These are phyloP conservation scores for Trichoderma gracile DNA, from an alignment of 2,329 filamentous ascomycete species.

Conservation along the genomic window DNA sequence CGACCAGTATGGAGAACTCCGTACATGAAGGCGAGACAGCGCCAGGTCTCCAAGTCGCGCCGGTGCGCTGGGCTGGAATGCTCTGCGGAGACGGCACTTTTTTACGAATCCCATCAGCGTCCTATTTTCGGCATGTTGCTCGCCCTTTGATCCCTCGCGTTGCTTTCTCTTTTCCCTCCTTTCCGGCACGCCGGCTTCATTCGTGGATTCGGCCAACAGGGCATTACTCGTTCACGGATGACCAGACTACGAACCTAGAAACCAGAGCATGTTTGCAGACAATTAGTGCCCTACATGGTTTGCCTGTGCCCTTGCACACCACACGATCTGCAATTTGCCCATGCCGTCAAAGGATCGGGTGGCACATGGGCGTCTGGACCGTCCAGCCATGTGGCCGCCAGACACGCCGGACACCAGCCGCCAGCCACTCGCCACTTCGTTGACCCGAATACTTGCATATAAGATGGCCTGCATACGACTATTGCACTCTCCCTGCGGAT, in stretches of 20 bases:
- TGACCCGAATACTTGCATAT: slow-evolving; percentile 21
- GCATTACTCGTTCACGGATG: background rate
- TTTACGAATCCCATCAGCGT: background rate
- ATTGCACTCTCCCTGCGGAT: slow-evolving; percentile 13
- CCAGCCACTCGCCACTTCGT: slow-evolving; percentile 16
- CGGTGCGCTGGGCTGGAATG: slow-evolving; percentile 19
- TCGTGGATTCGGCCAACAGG: background rate
- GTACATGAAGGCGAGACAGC: slow-evolving; percentile 18
- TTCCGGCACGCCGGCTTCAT: slow-evolving; percentile 3
- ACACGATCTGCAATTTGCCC: slow-evolving; percentile 13
- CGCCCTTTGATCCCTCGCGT: background rate
- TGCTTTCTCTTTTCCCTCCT: background rate
- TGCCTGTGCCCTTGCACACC: background rate
- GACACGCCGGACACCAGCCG: background rate
- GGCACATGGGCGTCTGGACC: slow-evolving; percentile 23
- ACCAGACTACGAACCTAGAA: background rate
- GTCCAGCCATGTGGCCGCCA: slow-evolving; percentile 17
- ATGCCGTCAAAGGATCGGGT: slow-evolving; percentile 18
- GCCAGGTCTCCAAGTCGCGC: background rate
- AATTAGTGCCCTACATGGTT: background rate
- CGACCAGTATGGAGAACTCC: too few species aligned
- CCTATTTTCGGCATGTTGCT: slow-evolving; percentile 6
- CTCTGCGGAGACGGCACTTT: background rate
- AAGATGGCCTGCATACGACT: background rate
- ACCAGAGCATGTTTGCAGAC: background rate